phyloP scores from a whole-genome alignment of 2,329 filamentous ascomycete species.

The Trichoderma hamatum region DNA sequence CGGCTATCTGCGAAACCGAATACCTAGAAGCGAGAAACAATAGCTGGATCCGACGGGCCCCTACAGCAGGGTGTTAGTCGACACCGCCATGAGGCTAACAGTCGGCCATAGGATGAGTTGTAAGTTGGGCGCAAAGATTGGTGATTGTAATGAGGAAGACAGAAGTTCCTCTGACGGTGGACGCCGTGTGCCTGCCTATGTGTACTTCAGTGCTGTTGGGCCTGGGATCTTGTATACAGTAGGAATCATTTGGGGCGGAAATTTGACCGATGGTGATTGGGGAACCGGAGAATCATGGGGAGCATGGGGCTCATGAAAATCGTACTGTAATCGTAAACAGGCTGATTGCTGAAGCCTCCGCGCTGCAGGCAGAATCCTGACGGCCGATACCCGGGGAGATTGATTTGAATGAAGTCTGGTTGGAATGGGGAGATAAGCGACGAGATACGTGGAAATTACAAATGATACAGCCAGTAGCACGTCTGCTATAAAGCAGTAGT shows the following conservation, averaged over 20 bases:
- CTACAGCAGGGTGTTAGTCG: background rate
- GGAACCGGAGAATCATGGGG: background rate
- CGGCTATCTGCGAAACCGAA: background rate
- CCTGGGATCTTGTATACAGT: background rate
- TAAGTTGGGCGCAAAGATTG: background rate
- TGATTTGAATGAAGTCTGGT: background rate
- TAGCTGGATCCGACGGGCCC: background rate
- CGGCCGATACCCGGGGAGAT: constrained; percentile 22
- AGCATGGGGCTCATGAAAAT: background rate
- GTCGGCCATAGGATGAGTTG: background rate
- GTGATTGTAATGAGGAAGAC: constrained; percentile 12
- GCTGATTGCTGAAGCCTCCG: constrained; percentile 6
- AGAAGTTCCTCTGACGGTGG: constrained; percentile 11
- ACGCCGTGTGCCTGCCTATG: background rate
- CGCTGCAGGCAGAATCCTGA: constrained; percentile 21
- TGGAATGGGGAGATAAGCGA: constrained; percentile 14
- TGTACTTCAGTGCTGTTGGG: background rate
- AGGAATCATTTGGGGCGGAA: background rate
- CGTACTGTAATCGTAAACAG: constrained; percentile 14
- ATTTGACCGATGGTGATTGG: constrained; percentile 9
- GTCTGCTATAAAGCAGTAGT: background rate
- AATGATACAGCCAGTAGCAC: constrained; percentile 8
- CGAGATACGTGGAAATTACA: constrained; percentile 24
- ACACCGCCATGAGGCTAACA: background rate
- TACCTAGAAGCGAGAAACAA: background rate